Base-by-base conservation (phyloP, 2,329 filamentous ascomycete genomes). In the Epichloe hybrida region DNA sequence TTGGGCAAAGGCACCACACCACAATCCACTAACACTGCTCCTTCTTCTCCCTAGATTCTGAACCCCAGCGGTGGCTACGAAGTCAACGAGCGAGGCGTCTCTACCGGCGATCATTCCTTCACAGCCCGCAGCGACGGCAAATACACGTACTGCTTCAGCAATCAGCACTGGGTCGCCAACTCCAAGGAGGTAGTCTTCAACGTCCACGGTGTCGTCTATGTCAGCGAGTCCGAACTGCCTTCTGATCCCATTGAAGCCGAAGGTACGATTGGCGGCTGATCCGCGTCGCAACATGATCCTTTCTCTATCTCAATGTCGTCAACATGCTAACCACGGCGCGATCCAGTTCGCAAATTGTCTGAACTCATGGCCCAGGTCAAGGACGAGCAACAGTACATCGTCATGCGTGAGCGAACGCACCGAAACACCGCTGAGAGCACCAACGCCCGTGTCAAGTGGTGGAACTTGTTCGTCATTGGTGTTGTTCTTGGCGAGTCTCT, bases 131-230 rank as follows among this genome's bases (percentile, higher is more conserved):
- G 82, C 64, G 90, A 98, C 68, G 93, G 93, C 57, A 89, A 86
- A 72, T 96, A 86, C 73, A 75, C 80, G 52, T 98, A 98, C 81
- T 98, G 93, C 81, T 98, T 98, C 74, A 94, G 93, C 71, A 98
- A 98, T 72, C 91, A 97, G 75, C 85, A 93, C 69, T 98, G 91
- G 89, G 87, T 88, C 53, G 89, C 90, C 53, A 88, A 88, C 69
- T 94, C 82, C 66, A 98, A 98, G 73, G 93, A 98, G 69, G 91
- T 98, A 50, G 95, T 88, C 51, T 98, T 98, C 81, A 98, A 98
- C 69, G 93, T 98, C 49, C 93, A 98, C 71, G 93, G 93, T 60
- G 88, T 98, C 58, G 91, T 98, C 65, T 98, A 97, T 70, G 89
- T 98, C 48, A 86, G 87, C 51, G 93, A 97, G 69, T 75, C 79